Percentiles rank a stretch among this genome's conserved stretches.
Conservation (phyloP, 495 filamentous ascomycete species). For the Aspergillus sparsus region DNA sequence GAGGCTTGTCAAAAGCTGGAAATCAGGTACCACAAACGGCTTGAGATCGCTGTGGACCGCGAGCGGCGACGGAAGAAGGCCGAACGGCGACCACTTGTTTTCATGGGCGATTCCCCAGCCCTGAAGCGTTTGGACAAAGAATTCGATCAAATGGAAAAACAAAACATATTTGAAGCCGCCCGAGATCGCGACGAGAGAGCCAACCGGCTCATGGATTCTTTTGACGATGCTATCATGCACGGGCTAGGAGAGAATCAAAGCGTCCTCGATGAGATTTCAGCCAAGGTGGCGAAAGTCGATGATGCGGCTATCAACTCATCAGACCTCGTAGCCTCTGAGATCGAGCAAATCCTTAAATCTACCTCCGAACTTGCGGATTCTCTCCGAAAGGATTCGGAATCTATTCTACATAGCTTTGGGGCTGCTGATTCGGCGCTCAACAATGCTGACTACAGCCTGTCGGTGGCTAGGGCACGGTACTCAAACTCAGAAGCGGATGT, state of each 20-base stretch:
- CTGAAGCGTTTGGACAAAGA: slow-evolving; percentile 53
- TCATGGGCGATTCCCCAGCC: slow-evolving; percentile 50
- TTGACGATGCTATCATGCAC: slow-evolving; percentile 54
- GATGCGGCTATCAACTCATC: slow-evolving; percentile 34
- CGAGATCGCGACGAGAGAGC: slow-evolving; percentile 52
- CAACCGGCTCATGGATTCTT: slow-evolving; percentile 55
- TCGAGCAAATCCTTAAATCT: slow-evolving; percentile 49
- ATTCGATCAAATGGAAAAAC: slow-evolving; percentile 55
- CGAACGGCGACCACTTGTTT: slow-evolving; percentile 52
- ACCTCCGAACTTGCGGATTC: slow-evolving; percentile 42
- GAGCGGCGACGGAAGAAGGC: slow-evolving; percentile 55
- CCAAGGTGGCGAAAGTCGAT: slow-evolving; percentile 43
- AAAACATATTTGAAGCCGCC: slow-evolving; percentile 52
- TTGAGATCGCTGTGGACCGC: slow-evolving; percentile 53
- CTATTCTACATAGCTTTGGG: slow-evolving; percentile 51
- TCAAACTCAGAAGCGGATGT: slow-evolving; percentile 45
- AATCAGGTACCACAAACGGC: slow-evolving; percentile 52
- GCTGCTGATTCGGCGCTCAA: slow-evolving; percentile 52
- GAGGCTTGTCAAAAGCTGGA: slow-evolving; percentile 50
- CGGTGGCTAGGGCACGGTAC: slow-evolving; percentile 53
- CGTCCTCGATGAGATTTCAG: slow-evolving; percentile 50
- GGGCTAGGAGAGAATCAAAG: slow-evolving; percentile 55
- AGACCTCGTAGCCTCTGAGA: slow-evolving; percentile 39
- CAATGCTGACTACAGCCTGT: slow-evolving; percentile 55
- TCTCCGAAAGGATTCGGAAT: slow-evolving; percentile 50